Evolutionary conservation across 2,329 filamentous ascomycete species (phyloP), one percentile per base, ranked within the genome.

Genomic region (Dendryphion nanum): DNA sequence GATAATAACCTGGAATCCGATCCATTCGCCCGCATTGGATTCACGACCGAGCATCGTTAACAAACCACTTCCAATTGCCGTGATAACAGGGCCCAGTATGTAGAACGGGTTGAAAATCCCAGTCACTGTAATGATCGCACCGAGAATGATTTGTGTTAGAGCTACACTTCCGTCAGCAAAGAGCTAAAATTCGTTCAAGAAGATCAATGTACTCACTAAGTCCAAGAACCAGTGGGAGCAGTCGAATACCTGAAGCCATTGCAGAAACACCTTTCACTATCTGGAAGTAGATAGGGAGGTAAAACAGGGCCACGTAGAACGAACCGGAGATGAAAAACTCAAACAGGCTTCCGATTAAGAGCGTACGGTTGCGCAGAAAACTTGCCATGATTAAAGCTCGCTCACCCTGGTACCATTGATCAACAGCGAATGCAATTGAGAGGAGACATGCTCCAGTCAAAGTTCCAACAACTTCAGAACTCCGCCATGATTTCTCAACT

Each of bases 231-330:
- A 64, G 36, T 2, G 64, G 68, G 59, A 73, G 44, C 31, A 68
- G 70, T 18, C 61, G 54, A 18, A 73, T 53, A 4, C 70, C 70
- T 2, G 60, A 66, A 18, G 55, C 39, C 5, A 58, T 50, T 2
- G 70, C 59, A 3, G 44, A 56, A 12, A 61, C 56, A 24, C 57
- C 55, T 17, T 52, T 51, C 3, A 71, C 61, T 1, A 59, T 52
- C 49, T 74, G 71, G 54, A 74, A 74, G 48, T 71, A 73, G 19
- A 74, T 66, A 2, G 69, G 69, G 2, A 72, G 50, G 42, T 70
- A 71, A 52, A 70, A 72, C 5, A 71, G 48, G 1, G 68, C 38
- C 6, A 68, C 18, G 40, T 66, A 61, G 41, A 63, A 70, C 13
- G 43, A 36, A 6, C 67, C 67, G 45, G 41, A 38, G 30, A 49